These are phyloP conservation scores for Patellaria atrata DNA, from an alignment of 495 filamentous ascomycete genomes.

Conservation along the genomic window DNA sequence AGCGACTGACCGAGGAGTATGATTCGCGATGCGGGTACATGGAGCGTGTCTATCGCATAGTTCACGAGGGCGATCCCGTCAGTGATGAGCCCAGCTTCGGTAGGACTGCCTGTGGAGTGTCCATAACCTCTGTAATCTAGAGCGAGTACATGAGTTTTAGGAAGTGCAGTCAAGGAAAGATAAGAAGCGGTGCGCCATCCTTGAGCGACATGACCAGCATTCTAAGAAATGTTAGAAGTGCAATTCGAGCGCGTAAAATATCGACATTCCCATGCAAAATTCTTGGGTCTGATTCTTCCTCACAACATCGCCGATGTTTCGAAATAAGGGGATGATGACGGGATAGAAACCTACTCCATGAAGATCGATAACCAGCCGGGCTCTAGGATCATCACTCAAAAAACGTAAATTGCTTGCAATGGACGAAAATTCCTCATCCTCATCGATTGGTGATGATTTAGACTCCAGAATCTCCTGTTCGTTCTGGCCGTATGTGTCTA, in stretches of 20 bases:
- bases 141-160: slow-evolving; percentile 49
- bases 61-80: slow-evolving; percentile 60
- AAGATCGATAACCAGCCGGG: slow-evolving; percentile 26
- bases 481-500: slow-evolving; percentile 26
- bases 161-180: slow-evolving; percentile 32
- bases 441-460: slow-evolving; percentile 5
- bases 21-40: slow-evolving; percentile 55
- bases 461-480: slow-evolving; percentile 19
- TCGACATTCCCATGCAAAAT: too few relatives aligned
- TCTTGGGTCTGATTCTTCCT: too few relatives aligned
- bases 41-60: slow-evolving; percentile 50
- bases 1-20: slow-evolving; percentile 78
- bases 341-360: slow-evolving; percentile 13
- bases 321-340: too few relatives aligned
- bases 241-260: too few relatives aligned
- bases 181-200: slow-evolving; percentile 38
- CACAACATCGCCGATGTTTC: too few relatives aligned
- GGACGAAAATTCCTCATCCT: slow-evolving; percentile 21
- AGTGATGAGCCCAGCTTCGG: slow-evolving; percentile 66
- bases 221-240: slow-evolving; percentile 19
- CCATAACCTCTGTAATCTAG: slow-evolving; percentile 91
- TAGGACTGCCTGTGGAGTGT: slow-evolving; percentile 60
- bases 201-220: slow-evolving; percentile 41
- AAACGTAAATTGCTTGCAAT: slow-evolving; percentile 22
- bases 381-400: slow-evolving; percentile 21